Conservation (phyloP, 371 early-diverging fungal species). For the Mycotypha africana region DNA sequence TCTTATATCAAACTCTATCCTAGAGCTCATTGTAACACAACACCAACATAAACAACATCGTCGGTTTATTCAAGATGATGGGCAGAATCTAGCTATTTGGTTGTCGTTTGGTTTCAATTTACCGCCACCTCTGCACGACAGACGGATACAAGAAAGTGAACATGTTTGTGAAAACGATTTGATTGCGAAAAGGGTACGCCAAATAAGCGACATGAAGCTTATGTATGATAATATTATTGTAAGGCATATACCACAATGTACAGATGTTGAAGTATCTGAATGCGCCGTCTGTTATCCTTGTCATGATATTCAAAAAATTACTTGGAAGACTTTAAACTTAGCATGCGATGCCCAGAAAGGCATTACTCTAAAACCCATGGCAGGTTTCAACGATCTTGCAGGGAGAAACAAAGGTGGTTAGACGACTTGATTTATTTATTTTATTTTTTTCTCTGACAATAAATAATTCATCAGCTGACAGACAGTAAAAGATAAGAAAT, state of each 20-base stretch:
- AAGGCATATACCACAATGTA: slow-evolving; percentile 20
- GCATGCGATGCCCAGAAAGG: slow-evolving; percentile 47
- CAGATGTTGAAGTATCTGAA: slow-evolving; percentile 13
- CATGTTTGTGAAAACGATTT: slow-evolving; percentile 53
- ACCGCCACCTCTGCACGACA: slow-evolving; percentile 51
- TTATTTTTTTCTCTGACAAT: neutral
- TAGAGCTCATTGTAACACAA: slow-evolving; percentile 33
- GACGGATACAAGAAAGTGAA: slow-evolving; percentile 44
- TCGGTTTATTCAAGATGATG: slow-evolving; percentile 47
- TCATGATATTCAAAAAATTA: slow-evolving; percentile 32
- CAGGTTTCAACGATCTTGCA: slow-evolving; percentile 16
- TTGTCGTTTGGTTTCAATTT: slow-evolving; percentile 53
- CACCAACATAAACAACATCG: slow-evolving; percentile 28
- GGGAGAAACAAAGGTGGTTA: too few relatives aligned
- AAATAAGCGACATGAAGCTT: slow-evolving; percentile 27
- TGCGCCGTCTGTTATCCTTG: slow-evolving; percentile 60
- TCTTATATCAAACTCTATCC: slow-evolving; percentile 47
- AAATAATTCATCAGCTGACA: too few relatives aligned
- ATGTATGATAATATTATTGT: slow-evolving; percentile 52
- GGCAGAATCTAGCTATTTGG: slow-evolving; percentile 59
- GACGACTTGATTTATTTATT: too few relatives aligned
- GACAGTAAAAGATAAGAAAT: too few relatives aligned
- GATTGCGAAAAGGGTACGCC: slow-evolving; percentile 50
- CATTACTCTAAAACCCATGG: slow-evolving; percentile 29
- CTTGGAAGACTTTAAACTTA: slow-evolving; percentile 47